These are phyloP conservation scores for Pilasporangium apinafurcum DNA, from an alignment of 352 stramenopile species.

Conservation along the genomic window DNA sequence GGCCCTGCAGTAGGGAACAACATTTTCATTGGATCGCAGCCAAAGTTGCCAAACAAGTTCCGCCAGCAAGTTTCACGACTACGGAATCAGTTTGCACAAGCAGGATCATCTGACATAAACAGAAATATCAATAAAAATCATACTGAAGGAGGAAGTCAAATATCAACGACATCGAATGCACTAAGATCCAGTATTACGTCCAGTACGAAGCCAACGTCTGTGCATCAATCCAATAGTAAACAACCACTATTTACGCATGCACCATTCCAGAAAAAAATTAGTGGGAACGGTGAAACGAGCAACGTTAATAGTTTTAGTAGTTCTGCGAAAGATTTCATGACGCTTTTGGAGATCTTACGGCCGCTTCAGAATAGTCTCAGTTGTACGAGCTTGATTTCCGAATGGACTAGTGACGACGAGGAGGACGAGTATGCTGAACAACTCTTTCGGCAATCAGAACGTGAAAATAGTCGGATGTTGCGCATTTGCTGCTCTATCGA, in stretches of 20 bases:
- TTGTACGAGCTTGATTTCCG: conserved; percentile 22
- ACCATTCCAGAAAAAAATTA: too few species aligned
- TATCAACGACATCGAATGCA: too few species aligned
- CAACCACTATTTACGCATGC: too few species aligned
- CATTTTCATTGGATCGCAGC: neutral
- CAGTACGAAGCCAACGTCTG: too few species aligned
- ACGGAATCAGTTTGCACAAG: conserved; percentile 31
- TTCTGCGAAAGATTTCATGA: neutral
- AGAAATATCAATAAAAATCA: conserved; percentile 1
- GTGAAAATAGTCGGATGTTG: conserved; percentile 45
- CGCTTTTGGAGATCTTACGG: conserved; percentile 44
- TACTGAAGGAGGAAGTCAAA: too few species aligned
- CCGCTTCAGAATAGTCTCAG: conserved; percentile 56
- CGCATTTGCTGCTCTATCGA: conserved; percentile 64
- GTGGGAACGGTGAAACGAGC: neutral
- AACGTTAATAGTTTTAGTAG: neutral
- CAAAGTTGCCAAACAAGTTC: conserved; percentile 48
- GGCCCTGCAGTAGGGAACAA: too few species aligned
- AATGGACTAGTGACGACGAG: conserved; percentile 26
- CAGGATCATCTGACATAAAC: conserved; percentile 12
- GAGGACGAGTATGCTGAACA: conserved; percentile 18
- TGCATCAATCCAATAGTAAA: too few species aligned
- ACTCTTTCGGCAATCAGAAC: conserved; percentile 29
- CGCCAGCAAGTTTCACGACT: conserved; percentile 39
- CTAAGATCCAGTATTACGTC: too few species aligned